Conservation (phyloP, 1,139 yeast genomes). For the Protomyces lactucae-debilis region DNA sequence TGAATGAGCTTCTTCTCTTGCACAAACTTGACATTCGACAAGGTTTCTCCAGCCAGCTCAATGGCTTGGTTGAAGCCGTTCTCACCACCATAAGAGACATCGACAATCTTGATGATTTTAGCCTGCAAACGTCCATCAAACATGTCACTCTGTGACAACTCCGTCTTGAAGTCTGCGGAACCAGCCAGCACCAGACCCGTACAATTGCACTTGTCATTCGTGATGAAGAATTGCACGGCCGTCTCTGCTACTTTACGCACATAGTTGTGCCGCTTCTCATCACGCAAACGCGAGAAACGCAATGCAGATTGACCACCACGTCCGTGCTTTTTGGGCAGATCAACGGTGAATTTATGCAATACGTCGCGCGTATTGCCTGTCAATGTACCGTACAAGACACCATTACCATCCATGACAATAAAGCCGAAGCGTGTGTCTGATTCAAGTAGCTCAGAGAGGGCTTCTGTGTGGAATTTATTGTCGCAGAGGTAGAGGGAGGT, state of each 20-base stretch:
- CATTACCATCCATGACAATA: slow-evolving; percentile 99
- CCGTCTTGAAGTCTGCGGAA: slow-evolving; percentile 97
- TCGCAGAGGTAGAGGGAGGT: slow-evolving; percentile 94
- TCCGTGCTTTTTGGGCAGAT: slow-evolving; percentile 98
- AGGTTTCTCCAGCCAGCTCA: slow-evolving; percentile 92
- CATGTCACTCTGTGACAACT: slow-evolving; percentile 83
- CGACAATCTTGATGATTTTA: slow-evolving; percentile 86
- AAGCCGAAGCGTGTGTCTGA: slow-evolving; percentile 95
- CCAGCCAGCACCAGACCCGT: slow-evolving; percentile 95
- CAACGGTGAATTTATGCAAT: slow-evolving; percentile 92
- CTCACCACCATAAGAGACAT: slow-evolving; percentile 97
- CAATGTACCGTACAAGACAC: slow-evolving; percentile 91
- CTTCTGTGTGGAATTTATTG: slow-evolving; percentile 97
- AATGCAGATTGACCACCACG: slow-evolving; percentile 99
- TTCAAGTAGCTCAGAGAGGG: slow-evolving; percentile 85
- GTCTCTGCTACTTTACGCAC: slow-evolving; percentile 97
- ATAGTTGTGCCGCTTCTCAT: slow-evolving; percentile 97
- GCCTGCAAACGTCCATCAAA: slow-evolving; percentile 84
- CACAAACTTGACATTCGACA: slow-evolving; percentile 92
- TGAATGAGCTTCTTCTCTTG: slow-evolving; percentile 96
- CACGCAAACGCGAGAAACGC: slow-evolving; percentile 98
- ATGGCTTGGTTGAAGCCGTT: slow-evolving; percentile 98
- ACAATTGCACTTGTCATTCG: slow-evolving; percentile 86
- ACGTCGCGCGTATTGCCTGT: slow-evolving; percentile 96
- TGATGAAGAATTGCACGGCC: slow-evolving; percentile 93